Percentiles rank a stretch among this genome's conserved stretches.
Evolutionary conservation across 495 filamentous ascomycete genomes (phyloP).

Genomic region (Apiosordaria backusii): DNA sequence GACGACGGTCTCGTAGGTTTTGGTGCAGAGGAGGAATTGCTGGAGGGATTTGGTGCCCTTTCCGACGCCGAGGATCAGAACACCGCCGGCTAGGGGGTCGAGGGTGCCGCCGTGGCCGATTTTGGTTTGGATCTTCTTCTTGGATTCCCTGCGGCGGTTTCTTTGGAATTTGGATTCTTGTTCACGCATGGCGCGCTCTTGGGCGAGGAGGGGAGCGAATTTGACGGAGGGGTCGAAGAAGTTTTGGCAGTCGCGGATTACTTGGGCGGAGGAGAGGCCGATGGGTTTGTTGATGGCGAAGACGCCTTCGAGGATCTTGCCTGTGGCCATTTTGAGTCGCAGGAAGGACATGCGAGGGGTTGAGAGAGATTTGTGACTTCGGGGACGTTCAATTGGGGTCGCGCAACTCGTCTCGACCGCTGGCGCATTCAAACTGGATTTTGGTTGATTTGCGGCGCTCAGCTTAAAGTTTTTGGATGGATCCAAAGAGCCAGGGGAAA

Average conservation of each 20-base stretch:
- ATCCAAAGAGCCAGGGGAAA: slow-evolving; percentile 1
- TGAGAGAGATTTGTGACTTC: background rate
- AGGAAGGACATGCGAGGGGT: slow-evolving; percentile 10
- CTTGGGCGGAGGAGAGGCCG: slow-evolving; percentile 78
- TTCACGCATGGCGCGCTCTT: slow-evolving; percentile 50
- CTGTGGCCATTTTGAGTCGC: slow-evolving; percentile 47
- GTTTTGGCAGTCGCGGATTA: slow-evolving; percentile 75
- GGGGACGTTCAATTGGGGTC: background rate
- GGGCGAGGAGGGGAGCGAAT: slow-evolving; percentile 69
- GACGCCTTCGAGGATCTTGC: slow-evolving; percentile 68
- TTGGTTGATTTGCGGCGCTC: background rate
- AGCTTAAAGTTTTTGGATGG: background rate
- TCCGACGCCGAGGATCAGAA: slow-evolving; percentile 83
- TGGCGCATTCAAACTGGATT: background rate
- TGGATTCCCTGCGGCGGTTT: slow-evolving; percentile 48
- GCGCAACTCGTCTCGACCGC: background rate
- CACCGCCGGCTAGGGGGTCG: slow-evolving; percentile 89
- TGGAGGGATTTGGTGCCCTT: slow-evolving; percentile 79
- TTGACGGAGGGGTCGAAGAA: slow-evolving; percentile 75
- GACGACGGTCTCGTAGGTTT: slow-evolving; percentile 84
- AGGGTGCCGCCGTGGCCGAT: slow-evolving; percentile 95
- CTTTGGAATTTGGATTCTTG: slow-evolving; percentile 54
- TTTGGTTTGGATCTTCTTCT: slow-evolving; percentile 68
- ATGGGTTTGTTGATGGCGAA: slow-evolving; percentile 90
- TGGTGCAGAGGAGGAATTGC: slow-evolving; percentile 79